Conservation (phyloP, 805 yeast species). For the Suhomyces prunicola region DNA sequence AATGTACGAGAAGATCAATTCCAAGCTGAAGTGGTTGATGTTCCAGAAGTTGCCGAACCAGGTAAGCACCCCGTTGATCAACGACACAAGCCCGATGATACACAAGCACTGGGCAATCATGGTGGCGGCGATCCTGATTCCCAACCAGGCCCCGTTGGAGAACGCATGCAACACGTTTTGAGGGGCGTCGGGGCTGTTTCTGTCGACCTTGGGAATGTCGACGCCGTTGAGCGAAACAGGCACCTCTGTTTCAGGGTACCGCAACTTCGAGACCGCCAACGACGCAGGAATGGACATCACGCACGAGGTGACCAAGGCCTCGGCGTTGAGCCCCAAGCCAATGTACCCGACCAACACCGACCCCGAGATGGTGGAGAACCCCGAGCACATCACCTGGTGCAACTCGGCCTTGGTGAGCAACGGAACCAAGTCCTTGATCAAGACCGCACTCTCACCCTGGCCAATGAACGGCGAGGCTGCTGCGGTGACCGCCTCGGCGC, state of each 20-base stretch:
- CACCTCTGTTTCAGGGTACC: slow-evolving; percentile 58
- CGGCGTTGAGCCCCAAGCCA: slow-evolving; percentile 59
- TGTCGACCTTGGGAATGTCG: slow-evolving; percentile 41
- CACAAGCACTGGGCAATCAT: slow-evolving; percentile 58
- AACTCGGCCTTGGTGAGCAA: slow-evolving; percentile 58
- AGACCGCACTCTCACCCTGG: slow-evolving; percentile 62
- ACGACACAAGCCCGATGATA: slow-evolving; percentile 57
- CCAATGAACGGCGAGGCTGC: slow-evolving; percentile 69
- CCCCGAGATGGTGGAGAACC: slow-evolving; percentile 64
- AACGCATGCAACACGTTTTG: slow-evolving; percentile 56
- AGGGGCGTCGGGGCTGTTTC: slow-evolving; percentile 31
- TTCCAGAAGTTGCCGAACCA: slow-evolving; percentile 67
- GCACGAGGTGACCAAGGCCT: slow-evolving; percentile 62
- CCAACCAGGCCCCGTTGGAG: slow-evolving; percentile 56
- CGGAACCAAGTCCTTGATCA: slow-evolving; percentile 57
- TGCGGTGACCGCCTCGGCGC: slow-evolving; percentile 64
- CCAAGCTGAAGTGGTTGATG: slow-evolving; percentile 48
- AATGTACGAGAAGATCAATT: slow-evolving; percentile 54
- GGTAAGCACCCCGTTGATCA: slow-evolving; percentile 52
- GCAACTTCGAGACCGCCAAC: slow-evolving; percentile 55
- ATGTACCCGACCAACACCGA: slow-evolving; percentile 61
- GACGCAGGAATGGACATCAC: slow-evolving; percentile 69
- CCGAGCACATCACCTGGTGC: slow-evolving; percentile 61
- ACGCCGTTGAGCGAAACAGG: slow-evolving; percentile 49
- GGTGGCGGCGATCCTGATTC: slow-evolving; percentile 53